Conservation (phyloP, 1,284 basidiomycete species). For the Gymnopus androsaceus region DNA sequence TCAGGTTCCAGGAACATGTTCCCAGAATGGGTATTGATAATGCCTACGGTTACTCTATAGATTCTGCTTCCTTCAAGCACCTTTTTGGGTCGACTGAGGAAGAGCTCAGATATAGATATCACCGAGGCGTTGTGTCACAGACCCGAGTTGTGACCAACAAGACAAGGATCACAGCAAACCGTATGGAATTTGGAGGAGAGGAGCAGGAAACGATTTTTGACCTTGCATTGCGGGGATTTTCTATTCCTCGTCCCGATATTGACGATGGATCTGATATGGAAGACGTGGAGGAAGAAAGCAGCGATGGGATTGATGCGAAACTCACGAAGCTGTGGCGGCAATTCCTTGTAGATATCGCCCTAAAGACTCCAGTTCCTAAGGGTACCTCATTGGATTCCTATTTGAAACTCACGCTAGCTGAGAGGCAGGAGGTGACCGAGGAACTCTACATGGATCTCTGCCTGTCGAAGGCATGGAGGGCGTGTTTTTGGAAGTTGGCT, state of each 20-base stretch:
- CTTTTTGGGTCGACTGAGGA: neutral
- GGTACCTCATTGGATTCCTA: slow-evolving; percentile 17
- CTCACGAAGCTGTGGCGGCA: slow-evolving; percentile 24
- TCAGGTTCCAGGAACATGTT: neutral
- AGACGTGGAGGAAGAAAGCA: neutral
- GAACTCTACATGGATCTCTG: slow-evolving; percentile 14
- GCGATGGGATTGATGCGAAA: slow-evolving; percentile 14
- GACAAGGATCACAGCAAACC: neutral
- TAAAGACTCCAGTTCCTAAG: slow-evolving; percentile 22
- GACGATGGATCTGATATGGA: slow-evolving; percentile 23
- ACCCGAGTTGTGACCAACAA: slow-evolving; percentile 5
- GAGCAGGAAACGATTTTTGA: neutral
- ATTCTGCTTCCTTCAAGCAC: neutral
- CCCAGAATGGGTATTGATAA: neutral
- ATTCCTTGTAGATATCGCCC: slow-evolving; percentile 23
- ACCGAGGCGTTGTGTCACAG: neutral
- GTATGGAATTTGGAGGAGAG: neutral
- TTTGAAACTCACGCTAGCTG: slow-evolving; percentile 13
- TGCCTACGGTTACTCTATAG: neutral
- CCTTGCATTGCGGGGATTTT: neutral
- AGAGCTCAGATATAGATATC: neutral
- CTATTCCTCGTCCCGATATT: slow-evolving; percentile 1
- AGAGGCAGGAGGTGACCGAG: slow-evolving; percentile 15
- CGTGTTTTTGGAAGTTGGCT: slow-evolving; percentile 16
- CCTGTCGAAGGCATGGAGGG: slow-evolving; percentile 22